Evolutionary conservation across 1,139 yeast genomes (phyloP), one percentile per base, ranked within the genome.

Genomic region (Yamadazyma triangularis): DNA sequence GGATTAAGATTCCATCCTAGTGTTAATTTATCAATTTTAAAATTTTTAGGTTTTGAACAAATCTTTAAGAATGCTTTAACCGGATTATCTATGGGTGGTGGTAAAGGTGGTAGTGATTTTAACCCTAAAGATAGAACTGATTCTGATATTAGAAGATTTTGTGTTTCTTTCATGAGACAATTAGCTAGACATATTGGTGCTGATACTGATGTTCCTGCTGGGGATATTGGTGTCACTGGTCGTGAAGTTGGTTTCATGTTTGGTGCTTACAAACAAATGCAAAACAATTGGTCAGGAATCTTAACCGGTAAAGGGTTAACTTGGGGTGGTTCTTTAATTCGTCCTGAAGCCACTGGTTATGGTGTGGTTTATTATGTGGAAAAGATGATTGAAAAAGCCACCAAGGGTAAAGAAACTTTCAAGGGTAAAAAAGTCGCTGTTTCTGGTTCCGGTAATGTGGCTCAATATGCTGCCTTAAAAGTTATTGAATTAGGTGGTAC

Each of bases 271-370:
- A 87, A 88, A 77, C 74, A 77, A 57, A 75, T 77, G 79, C 83
- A 76, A 68, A 89, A 91, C 80, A 75, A 82, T 59, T 91, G 89
- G 83, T 91, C 91, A 60, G 97, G 97, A 77, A 91, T 89, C 35
- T 76, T 91, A 53, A 91, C 98, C 56, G 97, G 98, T 70, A 91
- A 91, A 74, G 97, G 96, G 56, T 76, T 88, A 57, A 70, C 81
- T 60, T 91, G 96, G 96, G 98, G 98, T 77, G 98, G 97, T 58
- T 89, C 97, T 51, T 77, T 89, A 61, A 88, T 91, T 68, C 85
- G 98, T 70, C 96, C 97, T 46, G 98, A 91, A 77, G 98, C 98
- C 46, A 91, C 98, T 43, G 98, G 98, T 65, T 91, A 80, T 73
- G 98, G 98, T 68, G 73, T 85, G 41, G 94, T 91, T 47, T 91